Evolutionary conservation across 2,329 filamentous ascomycete species (phyloP), one percentile per base, ranked within the genome.

Genomic region (Calonectria hongkongensis): DNA sequence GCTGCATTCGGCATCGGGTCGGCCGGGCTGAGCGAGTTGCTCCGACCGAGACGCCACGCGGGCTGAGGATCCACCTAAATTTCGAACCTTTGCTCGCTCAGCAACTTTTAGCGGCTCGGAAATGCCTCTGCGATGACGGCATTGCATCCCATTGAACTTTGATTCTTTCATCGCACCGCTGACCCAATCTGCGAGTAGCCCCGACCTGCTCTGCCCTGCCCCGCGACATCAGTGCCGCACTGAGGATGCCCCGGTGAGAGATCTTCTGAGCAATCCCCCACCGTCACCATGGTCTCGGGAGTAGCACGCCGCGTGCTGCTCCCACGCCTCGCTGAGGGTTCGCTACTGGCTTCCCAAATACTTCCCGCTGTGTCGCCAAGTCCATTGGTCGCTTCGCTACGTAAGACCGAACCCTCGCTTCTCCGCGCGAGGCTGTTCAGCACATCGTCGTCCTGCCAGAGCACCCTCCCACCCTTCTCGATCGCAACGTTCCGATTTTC

Each of bases 301-400:
- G 84, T 85, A 80, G 84, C 87, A 79, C 87, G 87, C 78, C 86
- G 86, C 80, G 84, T 84, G 83, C 84, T 89, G 84, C 84, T 88
- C 83, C 87, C 87, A 74, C 85, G 84, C 79, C 83, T 86, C 81
- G 83, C 83, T 77, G 82, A 83, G 75, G 79, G 79, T 81, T 80
- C 74, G 41, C 50, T 72, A 33, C 60, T 73, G 21, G 28, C 71
- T 82, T 75, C 77, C 56, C 78, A 80, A 70, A 72, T 75, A 68
- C 71, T 76, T 70, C 66, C 77, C 60, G 65, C 74, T 47, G 70
- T 74, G 67, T 73, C 79, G 72, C 75, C 76, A 60, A 75, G 70
- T 72, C 73, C 76, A 75, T 69, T 76, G 67, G 72, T 72, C 66
- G 71, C 76, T 73, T 71, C 70, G 8, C 58, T 74, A n/a, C 63